These are phyloP conservation scores for Xylaria sp. DNA, from an alignment of 495 filamentous ascomycete genomes.

Conservation along the genomic window DNA sequence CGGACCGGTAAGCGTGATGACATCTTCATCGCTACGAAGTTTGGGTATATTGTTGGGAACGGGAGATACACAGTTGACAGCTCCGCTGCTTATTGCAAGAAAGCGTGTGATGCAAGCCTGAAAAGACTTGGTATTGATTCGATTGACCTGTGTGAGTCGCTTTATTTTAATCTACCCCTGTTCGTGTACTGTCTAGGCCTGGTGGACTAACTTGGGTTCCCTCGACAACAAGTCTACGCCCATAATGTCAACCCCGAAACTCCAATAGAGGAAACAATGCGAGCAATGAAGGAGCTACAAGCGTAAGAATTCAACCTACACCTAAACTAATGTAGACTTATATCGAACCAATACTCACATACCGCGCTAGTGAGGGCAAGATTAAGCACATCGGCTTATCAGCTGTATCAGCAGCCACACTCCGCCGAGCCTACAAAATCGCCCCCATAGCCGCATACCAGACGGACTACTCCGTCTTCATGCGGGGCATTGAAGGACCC, in stretches of 20 bases:
- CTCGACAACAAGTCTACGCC: conserved; percentile 34
- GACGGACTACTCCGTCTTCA: conserved; percentile 68
- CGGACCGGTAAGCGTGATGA: conserved; percentile 56
- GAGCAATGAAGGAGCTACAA: conserved; percentile 57
- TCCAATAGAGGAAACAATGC: conserved; percentile 57
- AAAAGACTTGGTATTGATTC: conserved; percentile 49
- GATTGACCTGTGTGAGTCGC: conserved; percentile 53
- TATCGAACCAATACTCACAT: not conserved
- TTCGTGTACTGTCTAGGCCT: not conserved
- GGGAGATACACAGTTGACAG: conserved; percentile 39
- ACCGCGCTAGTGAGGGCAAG: conserved; percentile 48
- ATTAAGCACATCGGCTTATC: conserved; percentile 59
- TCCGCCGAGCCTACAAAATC: conserved; percentile 51
- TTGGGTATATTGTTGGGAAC: conserved; percentile 47
- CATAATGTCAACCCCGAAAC: conserved; percentile 45
- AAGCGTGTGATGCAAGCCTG: conserved; percentile 54
- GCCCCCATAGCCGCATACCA: conserved; percentile 63
- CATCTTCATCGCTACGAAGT: conserved; percentile 66
- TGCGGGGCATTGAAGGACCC: conserved; percentile 61
- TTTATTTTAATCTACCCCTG: not conserved
- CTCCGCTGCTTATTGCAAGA: conserved; percentile 52
- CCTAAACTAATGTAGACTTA: not conserved
- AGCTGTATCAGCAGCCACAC: conserved; percentile 46
- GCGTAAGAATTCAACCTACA: conserved; percentile 37
- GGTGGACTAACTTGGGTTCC: not conserved